phyloP scores from a whole-genome alignment of 2,329 filamentous ascomycete genomes.

The Hymenoscyphus infarciens region DNA sequence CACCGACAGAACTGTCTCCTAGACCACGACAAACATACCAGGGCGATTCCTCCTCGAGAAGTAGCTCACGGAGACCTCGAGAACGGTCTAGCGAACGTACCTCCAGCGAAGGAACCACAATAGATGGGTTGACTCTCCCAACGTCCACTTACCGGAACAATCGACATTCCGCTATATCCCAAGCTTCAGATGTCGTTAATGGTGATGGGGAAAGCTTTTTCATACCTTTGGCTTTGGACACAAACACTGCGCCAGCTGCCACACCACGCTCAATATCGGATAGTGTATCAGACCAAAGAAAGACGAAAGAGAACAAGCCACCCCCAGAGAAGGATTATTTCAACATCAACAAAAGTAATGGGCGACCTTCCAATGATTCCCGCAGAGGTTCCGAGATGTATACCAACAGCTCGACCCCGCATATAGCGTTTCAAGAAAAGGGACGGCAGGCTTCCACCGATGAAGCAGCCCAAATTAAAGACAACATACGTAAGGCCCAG shows the following conservation, averaged over 20 bases:
- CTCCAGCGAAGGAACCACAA: slow-evolving; percentile 40
- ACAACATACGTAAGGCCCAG: slow-evolving; percentile 44
- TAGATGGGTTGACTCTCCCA: slow-evolving; percentile 66
- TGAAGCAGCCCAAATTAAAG: slow-evolving; percentile 45
- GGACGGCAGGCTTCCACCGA: slow-evolving; percentile 62
- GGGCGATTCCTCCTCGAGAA: slow-evolving; percentile 54
- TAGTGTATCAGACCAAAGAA: slow-evolving; percentile 42
- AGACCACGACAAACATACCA: slow-evolving; percentile 52
- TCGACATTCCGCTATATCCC: slow-evolving; percentile 67
- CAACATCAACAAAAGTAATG: slow-evolving; percentile 41
- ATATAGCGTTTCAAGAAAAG: slow-evolving; percentile 89
- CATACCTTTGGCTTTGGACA: slow-evolving; percentile 72
- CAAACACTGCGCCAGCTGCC: slow-evolving; percentile 52
- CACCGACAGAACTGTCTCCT: slow-evolving; percentile 67
- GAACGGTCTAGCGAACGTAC: slow-evolving; percentile 51
- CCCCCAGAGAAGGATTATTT: slow-evolving; percentile 57
- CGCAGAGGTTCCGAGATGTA: slow-evolving; percentile 40
- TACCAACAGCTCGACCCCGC: slow-evolving; percentile 64
- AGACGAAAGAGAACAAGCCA: slow-evolving; percentile 34
- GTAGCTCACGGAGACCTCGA: slow-evolving; percentile 45
- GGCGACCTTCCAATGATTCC: slow-evolving; percentile 39
- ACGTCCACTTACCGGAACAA: slow-evolving; percentile 75
- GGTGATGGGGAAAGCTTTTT: slow-evolving; percentile 56
- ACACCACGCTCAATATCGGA: slow-evolving; percentile 55
- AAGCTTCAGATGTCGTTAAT: slow-evolving; percentile 42